Conservation (phyloP, 2,329 filamentous ascomycete species). For the Phialophora macrospora region DNA sequence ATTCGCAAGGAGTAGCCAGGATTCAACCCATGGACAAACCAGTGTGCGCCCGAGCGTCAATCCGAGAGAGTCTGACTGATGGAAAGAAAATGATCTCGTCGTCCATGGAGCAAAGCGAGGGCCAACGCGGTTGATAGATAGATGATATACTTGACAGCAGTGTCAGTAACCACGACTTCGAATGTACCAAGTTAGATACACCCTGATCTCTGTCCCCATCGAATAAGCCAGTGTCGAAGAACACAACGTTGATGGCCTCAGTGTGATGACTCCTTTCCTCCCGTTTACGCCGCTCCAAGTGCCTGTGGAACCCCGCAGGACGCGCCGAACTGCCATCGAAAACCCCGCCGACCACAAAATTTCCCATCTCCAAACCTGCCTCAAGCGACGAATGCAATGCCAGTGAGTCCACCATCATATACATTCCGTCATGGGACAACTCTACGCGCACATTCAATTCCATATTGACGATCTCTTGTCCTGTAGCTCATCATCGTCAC, state of each 20-base stretch:
- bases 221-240: too few relatives aligned
- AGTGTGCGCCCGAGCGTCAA: background rate
- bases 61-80: background rate
- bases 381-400: conserved; percentile 26
- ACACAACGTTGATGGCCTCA: background rate
- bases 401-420: conserved; percentile 30
- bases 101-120: background rate
- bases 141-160: conserved; percentile 22
- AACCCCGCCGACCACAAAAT: conserved; percentile 4
- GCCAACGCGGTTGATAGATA: conserved; percentile 13
- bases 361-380: background rate
- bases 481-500: conserved; percentile 64
- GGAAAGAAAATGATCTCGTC: background rate
- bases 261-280: background rate
- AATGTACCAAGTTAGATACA: conserved; percentile 14
- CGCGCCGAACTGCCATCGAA: background rate
- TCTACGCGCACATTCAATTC: background rate
- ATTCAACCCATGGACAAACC: background rate
- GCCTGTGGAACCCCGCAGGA: background rate
- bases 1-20: conserved; percentile 14
- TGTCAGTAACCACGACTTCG: conserved; percentile 13
- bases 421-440: background rate
- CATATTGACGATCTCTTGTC: background rate
- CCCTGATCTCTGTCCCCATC: background rate
- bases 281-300: background rate